Base-by-base conservation (phyloP, 169 alveolate species). In the Plasmodium inui region DNA sequence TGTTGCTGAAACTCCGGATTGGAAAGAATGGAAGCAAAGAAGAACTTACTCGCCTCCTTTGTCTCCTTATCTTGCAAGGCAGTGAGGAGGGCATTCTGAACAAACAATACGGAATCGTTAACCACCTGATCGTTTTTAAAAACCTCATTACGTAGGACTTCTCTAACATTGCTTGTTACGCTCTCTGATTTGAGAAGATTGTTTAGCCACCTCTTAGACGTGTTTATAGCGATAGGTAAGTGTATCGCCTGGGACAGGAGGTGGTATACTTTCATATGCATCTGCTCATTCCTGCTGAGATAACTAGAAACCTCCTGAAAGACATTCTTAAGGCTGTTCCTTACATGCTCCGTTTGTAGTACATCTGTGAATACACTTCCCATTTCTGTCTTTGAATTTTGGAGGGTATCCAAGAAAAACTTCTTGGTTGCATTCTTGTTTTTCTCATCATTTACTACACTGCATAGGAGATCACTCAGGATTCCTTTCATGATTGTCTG, bases 1-100 rank as follows among this genome's bases (percentile, higher is more conserved):
- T 84, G 85, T n/a, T 73, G 71, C 61, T 84, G 93, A 26, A 84
- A 41, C 22, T 84, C 85, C 8, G 78, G 93, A n/a, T 84, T 73
- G 0, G 93, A 73, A 8, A 84, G 55, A 19, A 84, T 4, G 26
- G 93, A 84, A 3, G 73, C 3, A 2, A 84, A 84, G 46, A 84
- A 84, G 1, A 46, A 22, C 28, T 73, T 73, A 0, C 79, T 74
- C 67, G 46, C 1, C 57, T 84, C 93, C 32, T 73, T 71, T 30
- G 93, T 73, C 19, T 73, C 73, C 22, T 73, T 74, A 84, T 37
- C 79, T 7, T 73, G 57, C 39, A 84, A 8, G 19, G 84, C 55
- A 39, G 50, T 50, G 0, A 28, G 26, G 34, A 84, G 70, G 17
- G 78, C 61, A 41, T 46, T 28, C 37, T 84, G 93, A 10, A 84